phyloP scores from a whole-genome alignment of 768 basidiomycete species.

The Imleria badia region DNA sequence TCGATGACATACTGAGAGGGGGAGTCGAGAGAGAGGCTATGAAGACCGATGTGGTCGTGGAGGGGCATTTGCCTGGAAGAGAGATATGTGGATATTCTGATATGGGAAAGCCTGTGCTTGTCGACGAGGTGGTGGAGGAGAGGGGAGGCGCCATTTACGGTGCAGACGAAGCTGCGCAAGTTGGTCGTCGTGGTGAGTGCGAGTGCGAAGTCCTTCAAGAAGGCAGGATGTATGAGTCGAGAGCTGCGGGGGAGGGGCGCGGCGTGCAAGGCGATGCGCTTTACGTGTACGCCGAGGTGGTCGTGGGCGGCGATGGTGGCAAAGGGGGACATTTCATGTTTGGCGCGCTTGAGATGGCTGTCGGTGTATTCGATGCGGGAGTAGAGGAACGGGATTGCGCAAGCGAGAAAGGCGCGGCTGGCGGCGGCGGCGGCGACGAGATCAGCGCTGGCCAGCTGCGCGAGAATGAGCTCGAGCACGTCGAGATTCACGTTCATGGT shows the following conservation, averaged over 20 bases:
- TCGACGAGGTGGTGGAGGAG: conserved; percentile 48
- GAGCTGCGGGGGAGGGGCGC: conserved; percentile 46
- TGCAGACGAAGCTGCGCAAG: conserved; percentile 57
- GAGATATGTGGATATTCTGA: conserved; percentile 56
- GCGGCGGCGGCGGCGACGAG: conserved; percentile 63
- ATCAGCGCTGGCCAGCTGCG: conserved; percentile 49
- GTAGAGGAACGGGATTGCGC: conserved; percentile 64
- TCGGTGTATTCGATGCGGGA: conserved; percentile 52
- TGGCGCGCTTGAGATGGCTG: conserved; percentile 54
- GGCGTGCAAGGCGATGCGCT: conserved; percentile 53
- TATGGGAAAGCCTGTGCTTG: conserved; percentile 44
- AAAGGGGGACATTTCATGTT: conserved; percentile 58
- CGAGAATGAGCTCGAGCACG: conserved; percentile 69
- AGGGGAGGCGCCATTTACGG: conserved; percentile 43
- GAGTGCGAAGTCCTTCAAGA: conserved; percentile 51
- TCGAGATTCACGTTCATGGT: conserved; percentile 71
- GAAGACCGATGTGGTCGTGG: conserved; percentile 39
- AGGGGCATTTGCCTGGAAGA: conserved; percentile 51
- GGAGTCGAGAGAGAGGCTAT: conserved; percentile 51
- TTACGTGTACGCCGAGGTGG: conserved; percentile 56
- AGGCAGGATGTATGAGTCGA: too few species aligned
- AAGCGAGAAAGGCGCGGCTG: conserved; percentile 62
- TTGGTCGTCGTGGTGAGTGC: conserved; percentile 52
- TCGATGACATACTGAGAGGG: conserved; percentile 66
- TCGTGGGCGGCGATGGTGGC: conserved; percentile 52